Conservation (phyloP, 495 filamentous ascomycete species). For the Aspergillus mulundensis region DNA sequence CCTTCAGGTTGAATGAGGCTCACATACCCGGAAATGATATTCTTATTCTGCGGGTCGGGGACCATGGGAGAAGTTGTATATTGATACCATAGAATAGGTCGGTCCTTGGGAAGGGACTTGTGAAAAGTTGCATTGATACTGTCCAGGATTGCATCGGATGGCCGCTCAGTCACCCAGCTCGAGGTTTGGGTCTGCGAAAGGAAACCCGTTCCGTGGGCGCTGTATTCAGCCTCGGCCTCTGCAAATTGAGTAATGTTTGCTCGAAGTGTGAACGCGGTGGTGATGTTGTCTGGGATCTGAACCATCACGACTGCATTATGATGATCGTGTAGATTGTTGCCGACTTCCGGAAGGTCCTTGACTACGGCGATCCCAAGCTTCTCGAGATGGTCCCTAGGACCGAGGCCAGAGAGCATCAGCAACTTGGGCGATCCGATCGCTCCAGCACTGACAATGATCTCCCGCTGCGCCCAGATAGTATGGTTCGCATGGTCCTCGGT, state of each 20-base stretch:
- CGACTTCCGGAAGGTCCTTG: background rate
- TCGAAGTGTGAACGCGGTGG: background rate
- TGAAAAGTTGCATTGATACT: background rate
- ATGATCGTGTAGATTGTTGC: background rate
- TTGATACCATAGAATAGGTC: background rate
- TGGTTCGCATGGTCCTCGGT: background rate
- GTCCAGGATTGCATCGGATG: background rate
- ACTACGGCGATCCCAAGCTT: background rate
- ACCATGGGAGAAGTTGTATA: background rate
- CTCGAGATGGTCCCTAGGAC: background rate
- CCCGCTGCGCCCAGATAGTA: background rate
- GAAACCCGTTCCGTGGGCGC: background rate
- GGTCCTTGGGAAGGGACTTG: background rate
- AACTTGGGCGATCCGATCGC: background rate
- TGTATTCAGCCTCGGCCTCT: background rate
- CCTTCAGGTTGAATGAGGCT: background rate
- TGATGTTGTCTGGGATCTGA: background rate
- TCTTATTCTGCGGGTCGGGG: background rate
- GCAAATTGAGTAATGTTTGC: background rate
- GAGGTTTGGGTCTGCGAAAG: background rate
- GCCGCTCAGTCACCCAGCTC: background rate
- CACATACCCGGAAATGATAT: background rate
- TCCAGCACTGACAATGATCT: background rate
- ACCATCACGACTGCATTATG: background rate
- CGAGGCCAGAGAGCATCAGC: slow-evolving; percentile 1